Evolutionary conservation across 768 basidiomycete species (phyloP), one percentile per base, ranked within the genome.

Genomic region (Podaxis pistillaris): DNA sequence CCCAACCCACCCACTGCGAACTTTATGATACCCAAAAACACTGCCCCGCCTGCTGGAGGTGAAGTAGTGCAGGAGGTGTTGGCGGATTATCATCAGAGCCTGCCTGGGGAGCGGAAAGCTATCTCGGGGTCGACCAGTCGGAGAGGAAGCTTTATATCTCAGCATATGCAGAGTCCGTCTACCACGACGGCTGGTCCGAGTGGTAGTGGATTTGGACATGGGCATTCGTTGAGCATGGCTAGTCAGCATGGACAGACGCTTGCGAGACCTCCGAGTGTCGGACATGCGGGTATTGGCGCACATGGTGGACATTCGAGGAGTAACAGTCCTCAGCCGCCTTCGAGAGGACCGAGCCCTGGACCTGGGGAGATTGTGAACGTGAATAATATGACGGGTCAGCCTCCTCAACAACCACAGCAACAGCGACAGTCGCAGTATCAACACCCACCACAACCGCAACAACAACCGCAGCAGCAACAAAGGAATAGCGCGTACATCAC

Each of bases 261-360:
- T 24, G 76, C 76, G 0, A 78, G 87, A 9, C 85, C 89, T 1
- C 71, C 80, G 40, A 89, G 86, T 67, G 76, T 81, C 47, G 93
- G 90, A 0, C 91, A 89, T 69, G 85, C 86, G 0, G 95, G 94
- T 1, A 86, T 97, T 62, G 95, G 94, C 13, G 88, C 91, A 17
- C 88, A 87, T 71, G 88, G 83, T 36, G 66, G 64, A 7, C 50
- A 60, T 2, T 81, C 85, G 12, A 70, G 86, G 46, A 87, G 82
- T 63, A 82, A 83, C 22, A 89, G 87, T 67, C 86, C 88, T 5
- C 81, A 85, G 54, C 86, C 60, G 17, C 60, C 76, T 13, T 85
- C 83, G 47, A 79, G 83, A 38, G 82, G 79, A 7, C 79, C 84
- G 15, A 87, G 86, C 65, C 89, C 86, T 26, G 78, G 79, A 8